phyloP scores from a whole-genome alignment of 1,139 yeast genomes.

The Yamadazyma dushanensis region DNA sequence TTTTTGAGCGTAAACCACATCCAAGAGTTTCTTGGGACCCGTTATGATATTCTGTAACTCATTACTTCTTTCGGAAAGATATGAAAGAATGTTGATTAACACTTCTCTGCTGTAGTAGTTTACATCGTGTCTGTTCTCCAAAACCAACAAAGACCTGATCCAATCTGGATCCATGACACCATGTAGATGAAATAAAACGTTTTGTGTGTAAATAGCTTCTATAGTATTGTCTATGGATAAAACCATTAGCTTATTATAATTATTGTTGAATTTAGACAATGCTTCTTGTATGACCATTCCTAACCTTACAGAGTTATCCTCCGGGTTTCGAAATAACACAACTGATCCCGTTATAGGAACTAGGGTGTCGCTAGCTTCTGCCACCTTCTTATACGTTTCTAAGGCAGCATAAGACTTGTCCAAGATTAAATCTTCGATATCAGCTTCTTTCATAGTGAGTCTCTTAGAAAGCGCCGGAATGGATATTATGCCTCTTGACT shows the following conservation, averaged over 20 bases:
- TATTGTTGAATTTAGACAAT: constrained; percentile 33
- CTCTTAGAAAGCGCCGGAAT: neutral
- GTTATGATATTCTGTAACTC: constrained; percentile 11
- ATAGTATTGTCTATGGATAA: constrained; percentile 34
- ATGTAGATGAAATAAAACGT: constrained; percentile 29
- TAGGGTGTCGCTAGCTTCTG: constrained; percentile 19
- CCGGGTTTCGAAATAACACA: constrained; percentile 27
- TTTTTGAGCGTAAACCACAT: constrained; percentile 26
- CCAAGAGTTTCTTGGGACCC: constrained; percentile 16
- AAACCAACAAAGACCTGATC: constrained; percentile 20
- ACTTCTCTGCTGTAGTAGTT: constrained; percentile 17
- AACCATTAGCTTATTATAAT: constrained; percentile 32
- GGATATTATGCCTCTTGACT: neutral
- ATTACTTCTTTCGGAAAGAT: constrained; percentile 20
- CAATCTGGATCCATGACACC: constrained; percentile 25
- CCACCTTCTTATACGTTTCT: constrained; percentile 17
- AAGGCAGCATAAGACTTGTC: constrained; percentile 14
- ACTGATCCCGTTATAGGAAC: constrained; percentile 35
- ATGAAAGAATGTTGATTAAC: constrained; percentile 21
- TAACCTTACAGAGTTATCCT: constrained; percentile 13
- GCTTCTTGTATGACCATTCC: constrained; percentile 37
- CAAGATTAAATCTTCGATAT: constrained; percentile 9
- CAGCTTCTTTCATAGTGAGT: constrained; percentile 1
- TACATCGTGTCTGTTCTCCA: constrained; percentile 25
- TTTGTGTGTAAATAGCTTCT: constrained; percentile 24